Conservation (phyloP, 805 yeast species). For the Monosporozyma siamensis region DNA sequence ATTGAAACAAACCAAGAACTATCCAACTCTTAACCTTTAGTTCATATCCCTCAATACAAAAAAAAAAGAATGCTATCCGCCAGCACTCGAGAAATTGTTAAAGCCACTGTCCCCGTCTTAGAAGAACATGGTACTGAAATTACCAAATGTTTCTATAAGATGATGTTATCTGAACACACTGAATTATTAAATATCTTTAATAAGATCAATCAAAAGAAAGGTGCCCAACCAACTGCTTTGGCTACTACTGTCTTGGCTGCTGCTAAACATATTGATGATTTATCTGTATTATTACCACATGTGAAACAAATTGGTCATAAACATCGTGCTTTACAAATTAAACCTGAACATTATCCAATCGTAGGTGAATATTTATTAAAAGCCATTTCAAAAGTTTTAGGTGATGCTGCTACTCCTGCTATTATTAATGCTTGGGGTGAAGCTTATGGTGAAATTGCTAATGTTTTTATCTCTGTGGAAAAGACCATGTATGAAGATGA, state of each 20-base stretch:
- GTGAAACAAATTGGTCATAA: constrained; percentile 54
- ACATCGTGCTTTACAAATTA: constrained; percentile 55
- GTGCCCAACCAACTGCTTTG: constrained; percentile 52
- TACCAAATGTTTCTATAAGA: constrained; percentile 45
- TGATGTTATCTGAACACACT: constrained; percentile 45
- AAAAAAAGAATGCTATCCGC: constrained; percentile 15
- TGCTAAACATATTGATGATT: constrained; percentile 53
- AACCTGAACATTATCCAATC: constrained; percentile 56
- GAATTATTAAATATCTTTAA: constrained; percentile 56
- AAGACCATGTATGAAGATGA: constrained; percentile 36
- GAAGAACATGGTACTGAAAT: constrained; percentile 46
- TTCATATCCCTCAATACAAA: neutral
- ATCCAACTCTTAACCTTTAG: too few relatives aligned
- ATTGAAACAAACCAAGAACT: neutral
- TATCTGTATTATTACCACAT: constrained; percentile 42
- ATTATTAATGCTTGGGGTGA: constrained; percentile 55
- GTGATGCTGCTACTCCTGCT: constrained; percentile 49
- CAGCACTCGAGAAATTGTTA: constrained; percentile 32
- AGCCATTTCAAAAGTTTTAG: constrained; percentile 47
- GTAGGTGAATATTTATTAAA: constrained; percentile 51
- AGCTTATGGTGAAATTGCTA: constrained; percentile 58
- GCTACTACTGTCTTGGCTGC: constrained; percentile 54
- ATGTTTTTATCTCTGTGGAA: constrained; percentile 49
- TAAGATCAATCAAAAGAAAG: constrained; percentile 43
- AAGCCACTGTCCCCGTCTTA: constrained; percentile 46